Evolutionary conservation across 1,139 yeast genomes (phyloP).

Genomic region (Hyphopichia fennica): DNA sequence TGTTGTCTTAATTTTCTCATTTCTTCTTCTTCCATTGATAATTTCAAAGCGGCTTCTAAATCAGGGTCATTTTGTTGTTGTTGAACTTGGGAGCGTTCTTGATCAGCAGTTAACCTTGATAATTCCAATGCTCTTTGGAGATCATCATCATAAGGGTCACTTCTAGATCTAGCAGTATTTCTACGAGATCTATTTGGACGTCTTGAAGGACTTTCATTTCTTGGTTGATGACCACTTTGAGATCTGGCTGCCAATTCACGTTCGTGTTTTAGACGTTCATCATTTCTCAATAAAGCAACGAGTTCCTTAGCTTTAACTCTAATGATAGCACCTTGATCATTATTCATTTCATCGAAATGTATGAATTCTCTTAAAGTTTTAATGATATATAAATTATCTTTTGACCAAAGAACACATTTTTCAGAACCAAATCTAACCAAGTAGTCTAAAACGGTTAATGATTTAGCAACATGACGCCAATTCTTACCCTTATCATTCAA

Average conservation of each 20-base stretch:
- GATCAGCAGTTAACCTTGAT: slow-evolving; percentile 80
- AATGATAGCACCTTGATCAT: slow-evolving; percentile 87
- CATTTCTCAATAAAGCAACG: slow-evolving; percentile 76
- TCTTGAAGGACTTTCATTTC: slow-evolving; percentile 23
- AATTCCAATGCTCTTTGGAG: slow-evolving; percentile 81
- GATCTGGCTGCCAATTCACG: slow-evolving; percentile 48
- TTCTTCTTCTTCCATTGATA: slow-evolving; percentile 88
- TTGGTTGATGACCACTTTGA: slow-evolving; percentile 11
- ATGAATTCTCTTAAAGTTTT: slow-evolving; percentile 92
- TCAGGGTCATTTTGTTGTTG: slow-evolving; percentile 62
- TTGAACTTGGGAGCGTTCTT: slow-evolving; percentile 46
- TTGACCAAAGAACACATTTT: slow-evolving; percentile 91
- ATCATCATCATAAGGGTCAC: slow-evolving; percentile 72
- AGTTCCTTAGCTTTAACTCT: slow-evolving; percentile 92
- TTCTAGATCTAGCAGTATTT: slow-evolving; percentile 15
- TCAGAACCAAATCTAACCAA: slow-evolving; percentile 87
- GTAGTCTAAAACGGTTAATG: slow-evolving; percentile 84
- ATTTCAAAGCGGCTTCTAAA: slow-evolving; percentile 74
- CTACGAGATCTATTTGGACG: slow-evolving; percentile 14
- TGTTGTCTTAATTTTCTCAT: slow-evolving; percentile 54
- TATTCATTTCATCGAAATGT: slow-evolving; percentile 74
- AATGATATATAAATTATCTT: slow-evolving; percentile 83
- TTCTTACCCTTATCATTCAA: slow-evolving; percentile 95
- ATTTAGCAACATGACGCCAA: slow-evolving; percentile 96
- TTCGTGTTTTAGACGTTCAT: slow-evolving; percentile 77